Conservation (phyloP, 768 basidiomycete genomes). For the Baorangia bicolor region DNA sequence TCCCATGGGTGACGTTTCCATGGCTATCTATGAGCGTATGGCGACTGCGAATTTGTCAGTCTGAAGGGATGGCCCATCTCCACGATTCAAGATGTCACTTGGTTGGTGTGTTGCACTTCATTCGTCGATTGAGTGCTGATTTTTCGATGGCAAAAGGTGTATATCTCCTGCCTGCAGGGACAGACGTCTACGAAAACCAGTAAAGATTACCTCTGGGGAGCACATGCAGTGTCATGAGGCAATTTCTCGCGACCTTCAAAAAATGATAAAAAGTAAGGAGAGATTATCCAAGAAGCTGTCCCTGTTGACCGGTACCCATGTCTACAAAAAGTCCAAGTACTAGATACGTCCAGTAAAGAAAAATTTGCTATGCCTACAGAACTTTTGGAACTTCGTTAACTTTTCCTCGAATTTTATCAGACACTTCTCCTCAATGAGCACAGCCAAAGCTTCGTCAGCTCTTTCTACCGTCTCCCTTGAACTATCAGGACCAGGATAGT, state of each 20-base stretch:
- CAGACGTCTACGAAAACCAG: not conserved
- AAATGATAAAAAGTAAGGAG: too few relatives aligned
- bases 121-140: not conserved
- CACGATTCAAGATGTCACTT: not conserved
- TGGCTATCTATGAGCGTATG: not conserved
- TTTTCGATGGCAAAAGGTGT: not conserved
- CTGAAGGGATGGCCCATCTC: not conserved
- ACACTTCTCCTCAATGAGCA: conserved; percentile 23
- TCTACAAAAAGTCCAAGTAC: not conserved
- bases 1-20: not conserved
- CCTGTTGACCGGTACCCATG: not conserved
- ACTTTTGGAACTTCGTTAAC: conserved; percentile 20
- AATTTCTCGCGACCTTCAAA: not conserved
- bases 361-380: conserved; percentile 16
- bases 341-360: conserved; percentile 17
- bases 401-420: conserved; percentile 17
- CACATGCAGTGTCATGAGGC: not conserved
- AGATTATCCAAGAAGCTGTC: not conserved
- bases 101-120: not conserved
- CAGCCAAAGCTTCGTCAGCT: conserved; percentile 16
- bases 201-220: not conserved
- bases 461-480: conserved; percentile 14
- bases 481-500: conserved; percentile 14
- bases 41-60: not conserved
- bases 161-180: not conserved